These are phyloP conservation scores for Gilbertella persicaria DNA, from an alignment of 371 early-diverging fungal species.

Conservation along the genomic window DNA sequence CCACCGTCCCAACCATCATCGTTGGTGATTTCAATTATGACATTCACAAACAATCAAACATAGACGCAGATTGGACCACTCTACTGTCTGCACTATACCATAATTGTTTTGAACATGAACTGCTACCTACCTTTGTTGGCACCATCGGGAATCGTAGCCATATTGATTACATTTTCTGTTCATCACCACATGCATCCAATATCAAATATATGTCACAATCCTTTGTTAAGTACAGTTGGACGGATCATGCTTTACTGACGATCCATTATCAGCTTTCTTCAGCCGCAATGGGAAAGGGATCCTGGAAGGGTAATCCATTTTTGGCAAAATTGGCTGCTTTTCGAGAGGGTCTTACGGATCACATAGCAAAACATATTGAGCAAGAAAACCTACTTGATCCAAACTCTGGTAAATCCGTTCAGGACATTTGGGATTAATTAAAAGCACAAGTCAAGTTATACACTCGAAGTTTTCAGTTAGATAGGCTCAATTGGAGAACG, in stretches of 20 bases:
- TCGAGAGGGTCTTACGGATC: neutral
- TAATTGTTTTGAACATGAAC: neutral
- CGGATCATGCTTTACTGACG: neutral
- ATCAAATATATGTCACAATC: neutral
- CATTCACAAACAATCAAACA: neutral
- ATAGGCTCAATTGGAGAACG: neutral
- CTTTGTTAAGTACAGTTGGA: neutral
- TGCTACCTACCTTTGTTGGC: neutral
- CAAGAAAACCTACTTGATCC: neutral
- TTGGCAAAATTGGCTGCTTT: neutral
- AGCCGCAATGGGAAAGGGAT: neutral
- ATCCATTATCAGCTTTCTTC: neutral
- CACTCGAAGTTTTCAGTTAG: neutral
- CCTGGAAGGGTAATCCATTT: constrained; percentile 1
- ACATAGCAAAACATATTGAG: neutral
- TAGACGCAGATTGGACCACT: neutral
- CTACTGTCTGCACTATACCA: neutral
- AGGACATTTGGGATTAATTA: neutral
- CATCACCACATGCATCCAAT: neutral
- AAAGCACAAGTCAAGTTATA: constrained; percentile 1
- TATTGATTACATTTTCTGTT: neutral
- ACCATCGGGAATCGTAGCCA: neutral
- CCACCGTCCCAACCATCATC: neutral
- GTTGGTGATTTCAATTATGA: neutral
- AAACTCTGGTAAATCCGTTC: neutral